Evolutionary conservation across 2,329 filamentous ascomycete genomes (phyloP).

Genomic region (Alternaria alternata): DNA sequence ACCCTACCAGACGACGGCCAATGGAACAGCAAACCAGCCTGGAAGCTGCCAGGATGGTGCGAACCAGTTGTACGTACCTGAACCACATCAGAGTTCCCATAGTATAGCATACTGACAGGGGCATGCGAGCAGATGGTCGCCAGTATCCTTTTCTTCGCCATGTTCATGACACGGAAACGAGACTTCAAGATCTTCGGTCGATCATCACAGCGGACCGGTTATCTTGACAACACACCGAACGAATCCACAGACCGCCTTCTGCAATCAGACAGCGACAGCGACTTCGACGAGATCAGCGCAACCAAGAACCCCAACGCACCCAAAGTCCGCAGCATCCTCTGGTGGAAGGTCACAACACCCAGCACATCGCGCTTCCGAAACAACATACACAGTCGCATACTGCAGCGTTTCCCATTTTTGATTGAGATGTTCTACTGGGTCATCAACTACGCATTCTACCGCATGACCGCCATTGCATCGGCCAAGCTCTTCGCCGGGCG

Average conservation of each 20-base stretch:
- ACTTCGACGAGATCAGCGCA: conserved; percentile 47
- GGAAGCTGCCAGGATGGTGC: conserved; percentile 54
- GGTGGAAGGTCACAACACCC: conserved; percentile 61
- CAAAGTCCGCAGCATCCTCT: conserved; percentile 62
- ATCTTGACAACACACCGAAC: conserved; percentile 49
- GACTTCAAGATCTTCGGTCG: conserved; percentile 54
- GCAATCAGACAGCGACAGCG: conserved; percentile 48
- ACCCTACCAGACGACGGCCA: conserved; percentile 26
- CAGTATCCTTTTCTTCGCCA: conserved; percentile 59
- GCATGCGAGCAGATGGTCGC: conserved; percentile 55
- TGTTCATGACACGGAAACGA: conserved; percentile 58
- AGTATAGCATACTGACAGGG: conserved; percentile 13
- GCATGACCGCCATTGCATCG: conserved; percentile 63
- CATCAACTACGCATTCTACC: conserved; percentile 71
- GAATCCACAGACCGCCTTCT: conserved; percentile 53
- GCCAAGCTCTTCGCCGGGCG: conserved; percentile 62
- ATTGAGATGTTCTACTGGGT: conserved; percentile 80
- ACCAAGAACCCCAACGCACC: conserved; percentile 51
- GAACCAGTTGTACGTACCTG: conserved; percentile 49
- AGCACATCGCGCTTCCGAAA: conserved; percentile 69
- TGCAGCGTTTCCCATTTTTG: conserved; percentile 73
- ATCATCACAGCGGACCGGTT: conserved; percentile 32
- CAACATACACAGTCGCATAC: conserved; percentile 67
- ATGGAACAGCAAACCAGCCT: conserved; percentile 53
- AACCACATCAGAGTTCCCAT: neutral